phyloP scores from a whole-genome alignment of 441 rosid genomes.

The Mallotus japonicus region DNA sequence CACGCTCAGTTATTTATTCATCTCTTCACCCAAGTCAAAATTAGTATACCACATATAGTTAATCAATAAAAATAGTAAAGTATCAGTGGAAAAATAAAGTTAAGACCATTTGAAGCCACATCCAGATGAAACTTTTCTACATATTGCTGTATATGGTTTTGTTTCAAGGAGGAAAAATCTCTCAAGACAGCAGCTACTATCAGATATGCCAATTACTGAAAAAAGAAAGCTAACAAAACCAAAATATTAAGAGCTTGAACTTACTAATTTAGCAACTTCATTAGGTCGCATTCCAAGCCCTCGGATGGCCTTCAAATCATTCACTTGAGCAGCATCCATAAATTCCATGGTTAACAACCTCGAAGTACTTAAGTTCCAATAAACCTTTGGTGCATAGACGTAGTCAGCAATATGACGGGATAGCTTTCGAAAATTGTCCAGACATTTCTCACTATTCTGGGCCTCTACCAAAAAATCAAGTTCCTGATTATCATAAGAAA shows the following conservation, averaged over 20 bases:
- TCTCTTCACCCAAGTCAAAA: conserved; percentile 3
- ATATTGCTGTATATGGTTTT: conserved; percentile 1
- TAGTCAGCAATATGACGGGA: conserved; percentile 86
- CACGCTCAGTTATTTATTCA: not conserved
- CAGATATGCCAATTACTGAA: conserved; percentile 10
- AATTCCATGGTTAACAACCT: conserved; percentile 90
- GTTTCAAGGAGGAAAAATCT: not conserved
- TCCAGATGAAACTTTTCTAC: not conserved
- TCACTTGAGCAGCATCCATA: conserved; percentile 84
- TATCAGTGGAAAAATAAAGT: not conserved
- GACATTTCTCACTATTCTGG: conserved; percentile 77
- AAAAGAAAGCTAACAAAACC: conserved; percentile 4
- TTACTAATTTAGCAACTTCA: conserved; percentile 82
- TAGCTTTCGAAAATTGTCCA: conserved; percentile 78
- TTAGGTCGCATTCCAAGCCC: conserved; percentile 70
- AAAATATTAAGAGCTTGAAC: conserved; percentile 26
- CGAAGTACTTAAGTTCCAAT: conserved; percentile 85
- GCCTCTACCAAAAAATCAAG: conserved; percentile 90
- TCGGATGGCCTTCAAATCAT: conserved; percentile 63
- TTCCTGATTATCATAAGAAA: conserved; percentile 51
- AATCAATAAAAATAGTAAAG: not conserved
- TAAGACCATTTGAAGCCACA: not conserved
- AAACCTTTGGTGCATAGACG: conserved; percentile 72
- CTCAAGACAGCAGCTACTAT: conserved; percentile 3
- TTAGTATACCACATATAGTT: not conserved